Conservation (phyloP, 495 filamentous ascomycete genomes). For the Neurospora sp. region DNA sequence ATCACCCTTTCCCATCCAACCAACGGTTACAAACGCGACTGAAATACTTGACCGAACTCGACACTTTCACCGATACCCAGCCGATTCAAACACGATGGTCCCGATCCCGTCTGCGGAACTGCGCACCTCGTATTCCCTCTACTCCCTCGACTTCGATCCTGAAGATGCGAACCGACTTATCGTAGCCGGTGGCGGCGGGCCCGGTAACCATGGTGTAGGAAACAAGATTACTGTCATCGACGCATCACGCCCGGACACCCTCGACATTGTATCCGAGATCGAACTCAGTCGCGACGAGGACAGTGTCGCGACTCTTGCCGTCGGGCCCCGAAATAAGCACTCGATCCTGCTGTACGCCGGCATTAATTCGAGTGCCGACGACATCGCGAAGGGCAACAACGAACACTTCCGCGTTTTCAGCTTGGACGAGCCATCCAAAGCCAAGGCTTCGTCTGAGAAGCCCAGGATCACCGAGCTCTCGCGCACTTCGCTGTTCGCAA, state of each 20-base stretch:
- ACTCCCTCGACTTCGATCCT: constrained; percentile 80
- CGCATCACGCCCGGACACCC: constrained; percentile 45
- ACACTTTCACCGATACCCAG: neutral
- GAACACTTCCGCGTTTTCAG: constrained; percentile 78
- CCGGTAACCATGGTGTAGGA: constrained; percentile 71
- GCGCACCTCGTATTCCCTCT: constrained; percentile 72
- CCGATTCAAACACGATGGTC: constrained; percentile 13
- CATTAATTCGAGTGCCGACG: constrained; percentile 69
- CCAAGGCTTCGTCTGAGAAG: constrained; percentile 22
- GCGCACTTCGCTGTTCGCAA: constrained; percentile 53
- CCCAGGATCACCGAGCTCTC: constrained; percentile 45
- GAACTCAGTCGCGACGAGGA: constrained; percentile 83
- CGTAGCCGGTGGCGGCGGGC: constrained; percentile 87
- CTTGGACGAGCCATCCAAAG: constrained; percentile 41
- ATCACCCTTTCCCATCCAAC: neutral
- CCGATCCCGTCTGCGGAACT: constrained; percentile 16
- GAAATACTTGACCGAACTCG: neutral
- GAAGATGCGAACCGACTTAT: constrained; percentile 62
- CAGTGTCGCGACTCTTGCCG: constrained; percentile 74
- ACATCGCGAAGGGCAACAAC: constrained; percentile 69
- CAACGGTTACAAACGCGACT: neutral
- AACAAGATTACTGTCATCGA: constrained; percentile 84
- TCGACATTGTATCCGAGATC: constrained; percentile 60
- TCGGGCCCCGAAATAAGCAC: constrained; percentile 44
- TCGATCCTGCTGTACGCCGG: constrained; percentile 64